Evolutionary conservation across 306 rosid genomes (phyloP), one percentile per base, ranked within the genome.

Genomic region (Castanopsis chinensis): DNA sequence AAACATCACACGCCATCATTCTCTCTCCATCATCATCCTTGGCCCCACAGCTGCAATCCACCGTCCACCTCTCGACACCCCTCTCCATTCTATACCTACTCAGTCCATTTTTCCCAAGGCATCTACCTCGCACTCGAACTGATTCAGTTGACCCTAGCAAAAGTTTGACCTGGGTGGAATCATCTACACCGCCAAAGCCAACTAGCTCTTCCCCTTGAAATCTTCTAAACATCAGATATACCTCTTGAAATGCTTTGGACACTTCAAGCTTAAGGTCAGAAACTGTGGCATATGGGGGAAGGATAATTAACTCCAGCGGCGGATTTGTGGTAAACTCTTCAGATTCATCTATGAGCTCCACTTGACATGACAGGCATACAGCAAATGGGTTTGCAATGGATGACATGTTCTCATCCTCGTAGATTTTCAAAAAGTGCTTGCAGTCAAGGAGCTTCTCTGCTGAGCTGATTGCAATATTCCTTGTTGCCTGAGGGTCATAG

Each of bases 1-100:
- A 95, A 5, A 72, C 17, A 77, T 95, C 99, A 54, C 99, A 95
- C 15, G 98, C 97, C 87, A 93, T 53, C 99, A 95, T 95, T 81
- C 98, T 89, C 89, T 95, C 99, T 33, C 99, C 99, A 60, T 95
- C 99, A 56, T 95, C 99, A 63, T 95, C 98, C 84, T 88, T 91
- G 3, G 98, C 96, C 61, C 98, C 98, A 25, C 99, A 95, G 79
- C 79, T 83, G 84, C 99, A 95, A 60, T 95, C 98, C 9, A 95
- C 98, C 0, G 98, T 95, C 99, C 99, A 95, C 81, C 96, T 84
- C 87, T 95, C 99, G 23, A 89, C 76, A 61, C 99, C 99, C 4
- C 98, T 87, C 81, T 95, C 99, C 97, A 93, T 95, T 78, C 89
- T 85, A 78, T 84, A 95, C 89, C 89, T 90, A 74, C 83, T 87